These are phyloP conservation scores for Zarea fungicola DNA, from an alignment of 2,329 filamentous ascomycete genomes.

Conservation along the genomic window DNA sequence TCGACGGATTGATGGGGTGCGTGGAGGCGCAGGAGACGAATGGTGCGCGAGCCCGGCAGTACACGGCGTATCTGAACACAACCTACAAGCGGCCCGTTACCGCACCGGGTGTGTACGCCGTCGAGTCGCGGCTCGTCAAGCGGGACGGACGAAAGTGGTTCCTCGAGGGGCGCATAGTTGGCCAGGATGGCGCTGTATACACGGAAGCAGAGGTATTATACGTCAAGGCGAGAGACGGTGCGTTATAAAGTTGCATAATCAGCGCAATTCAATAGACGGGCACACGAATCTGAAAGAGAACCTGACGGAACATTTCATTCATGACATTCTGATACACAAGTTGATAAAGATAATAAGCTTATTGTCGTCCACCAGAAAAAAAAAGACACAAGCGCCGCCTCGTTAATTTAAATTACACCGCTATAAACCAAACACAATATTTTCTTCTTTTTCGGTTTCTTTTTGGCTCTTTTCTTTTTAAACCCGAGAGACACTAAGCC, in stretches of 20 bases:
- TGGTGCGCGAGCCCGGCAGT: not conserved
- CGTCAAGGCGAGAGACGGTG: not conserved
- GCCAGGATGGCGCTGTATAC: not conserved
- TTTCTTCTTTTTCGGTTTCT: not conserved
- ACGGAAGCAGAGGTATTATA: constrained; percentile 6
- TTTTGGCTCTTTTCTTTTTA: too few relatives aligned
- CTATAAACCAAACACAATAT: not conserved
- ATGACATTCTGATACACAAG: too few relatives aligned
- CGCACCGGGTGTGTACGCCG: constrained; percentile 3
- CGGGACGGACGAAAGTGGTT: constrained; percentile 8
- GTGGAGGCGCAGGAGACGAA: not conserved
- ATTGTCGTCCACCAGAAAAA: not conserved
- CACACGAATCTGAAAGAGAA: too few relatives aligned
- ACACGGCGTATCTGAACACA: constrained; percentile 8
- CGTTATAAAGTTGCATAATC: constrained; percentile 1
- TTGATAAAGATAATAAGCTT: not conserved
- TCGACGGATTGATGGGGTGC: constrained; percentile 3
- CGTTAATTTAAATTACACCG: not conserved
- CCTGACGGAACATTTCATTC: too few relatives aligned
- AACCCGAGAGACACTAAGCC: too few relatives aligned
- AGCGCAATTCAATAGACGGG: too few relatives aligned
- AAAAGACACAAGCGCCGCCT: not conserved
- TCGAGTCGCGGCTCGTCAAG: constrained; percentile 3
- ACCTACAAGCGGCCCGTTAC: not conserved
- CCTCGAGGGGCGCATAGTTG: not conserved